These are phyloP conservation scores for Delphinella strobiligena DNA, from an alignment of 2,329 filamentous ascomycete species.

Conservation along the genomic window DNA sequence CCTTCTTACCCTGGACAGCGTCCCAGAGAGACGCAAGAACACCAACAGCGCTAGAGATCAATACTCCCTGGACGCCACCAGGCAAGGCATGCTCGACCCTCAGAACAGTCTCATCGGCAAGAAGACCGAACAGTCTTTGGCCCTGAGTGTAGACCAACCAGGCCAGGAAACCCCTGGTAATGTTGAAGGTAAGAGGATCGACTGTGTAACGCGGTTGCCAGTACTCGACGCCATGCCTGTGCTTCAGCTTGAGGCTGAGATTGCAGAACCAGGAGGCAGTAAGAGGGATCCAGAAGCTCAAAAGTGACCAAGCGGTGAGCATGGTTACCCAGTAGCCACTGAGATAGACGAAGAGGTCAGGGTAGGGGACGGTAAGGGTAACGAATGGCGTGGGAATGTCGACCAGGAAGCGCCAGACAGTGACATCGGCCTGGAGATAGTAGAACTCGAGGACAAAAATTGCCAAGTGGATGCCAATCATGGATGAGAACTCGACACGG, in stretches of 20 bases:
- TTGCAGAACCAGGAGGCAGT: slow-evolving; percentile 84
- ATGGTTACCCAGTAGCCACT: slow-evolving; percentile 73
- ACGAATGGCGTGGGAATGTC: slow-evolving; percentile 44
- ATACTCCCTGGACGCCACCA: slow-evolving; percentile 57
- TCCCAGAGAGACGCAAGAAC: slow-evolving; percentile 63
- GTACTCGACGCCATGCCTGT: slow-evolving; percentile 25
- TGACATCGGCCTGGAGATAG: slow-evolving; percentile 56
- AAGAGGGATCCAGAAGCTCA: slow-evolving; percentile 59
- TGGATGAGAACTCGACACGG: slow-evolving; percentile 59
- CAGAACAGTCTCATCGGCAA: slow-evolving; percentile 47
- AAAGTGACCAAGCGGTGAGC: slow-evolving; percentile 58
- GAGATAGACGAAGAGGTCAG: slow-evolving; percentile 70
- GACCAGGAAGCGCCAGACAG: slow-evolving; percentile 61
- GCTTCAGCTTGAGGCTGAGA: slow-evolving; percentile 48
- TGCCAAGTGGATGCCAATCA: slow-evolving; percentile 57
- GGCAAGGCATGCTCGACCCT: slow-evolving; percentile 56
- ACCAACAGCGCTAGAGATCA: slow-evolving; percentile 58
- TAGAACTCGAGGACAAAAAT: slow-evolving; percentile 59
- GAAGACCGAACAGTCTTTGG: slow-evolving; percentile 49
- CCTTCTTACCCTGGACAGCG: slow-evolving; percentile 51
- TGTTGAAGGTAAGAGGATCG: slow-evolving; percentile 83
- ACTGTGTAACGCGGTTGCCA: slow-evolving; percentile 45
- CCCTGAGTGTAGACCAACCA: slow-evolving; percentile 69
- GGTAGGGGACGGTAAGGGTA: slow-evolving; percentile 53
- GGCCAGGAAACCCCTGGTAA: slow-evolving; percentile 70